Conservation (phyloP, 441 rosid genomes). For the Populus tomentosa region DNA sequence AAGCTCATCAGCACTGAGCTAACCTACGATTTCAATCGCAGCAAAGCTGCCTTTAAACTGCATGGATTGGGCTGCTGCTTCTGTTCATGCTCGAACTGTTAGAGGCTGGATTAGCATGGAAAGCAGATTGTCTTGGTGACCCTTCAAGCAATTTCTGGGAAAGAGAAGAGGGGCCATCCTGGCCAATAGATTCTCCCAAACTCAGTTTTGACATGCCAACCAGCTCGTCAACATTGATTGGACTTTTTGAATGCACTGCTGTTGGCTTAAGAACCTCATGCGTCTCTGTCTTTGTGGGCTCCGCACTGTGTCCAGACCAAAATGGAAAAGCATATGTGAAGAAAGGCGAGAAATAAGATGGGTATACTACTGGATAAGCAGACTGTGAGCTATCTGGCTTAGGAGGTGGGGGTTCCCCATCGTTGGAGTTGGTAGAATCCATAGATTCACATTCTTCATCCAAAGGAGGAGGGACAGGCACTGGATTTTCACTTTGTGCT, state of each 20-base stretch:
- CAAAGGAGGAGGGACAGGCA: constrained; percentile 45
- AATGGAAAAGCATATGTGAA: constrained; percentile 55
- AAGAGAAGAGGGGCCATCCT: constrained; percentile 45
- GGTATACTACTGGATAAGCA: constrained; percentile 62
- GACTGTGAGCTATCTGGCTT: constrained; percentile 42
- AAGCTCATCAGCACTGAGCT: too few species aligned
- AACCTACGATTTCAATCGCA: too few species aligned
- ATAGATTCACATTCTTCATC: constrained; percentile 89
- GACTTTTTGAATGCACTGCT: constrained; percentile 44
- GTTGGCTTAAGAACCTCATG: constrained; percentile 82
- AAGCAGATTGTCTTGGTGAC: constrained; percentile 70
- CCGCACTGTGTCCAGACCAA: constrained; percentile 55
- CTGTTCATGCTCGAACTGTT: too few species aligned
- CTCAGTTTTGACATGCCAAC: constrained; percentile 80
- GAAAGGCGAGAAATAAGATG: constrained; percentile 66
- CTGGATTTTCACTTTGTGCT: constrained; percentile 35
- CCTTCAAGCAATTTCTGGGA: constrained; percentile 63
- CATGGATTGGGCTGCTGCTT: too few species aligned
- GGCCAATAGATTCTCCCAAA: constrained; percentile 40
- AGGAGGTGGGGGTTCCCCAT: constrained; percentile 44
- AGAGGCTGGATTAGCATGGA: constrained; percentile 35
- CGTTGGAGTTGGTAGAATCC: constrained; percentile 87
- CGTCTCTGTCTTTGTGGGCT: constrained; percentile 46
- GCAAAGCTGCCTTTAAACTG: too few species aligned
- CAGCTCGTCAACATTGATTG: constrained; percentile 66